These are phyloP conservation scores for Cercospora sp. DNA, from an alignment of 2,329 filamentous ascomycete species.

Conservation along the genomic window DNA sequence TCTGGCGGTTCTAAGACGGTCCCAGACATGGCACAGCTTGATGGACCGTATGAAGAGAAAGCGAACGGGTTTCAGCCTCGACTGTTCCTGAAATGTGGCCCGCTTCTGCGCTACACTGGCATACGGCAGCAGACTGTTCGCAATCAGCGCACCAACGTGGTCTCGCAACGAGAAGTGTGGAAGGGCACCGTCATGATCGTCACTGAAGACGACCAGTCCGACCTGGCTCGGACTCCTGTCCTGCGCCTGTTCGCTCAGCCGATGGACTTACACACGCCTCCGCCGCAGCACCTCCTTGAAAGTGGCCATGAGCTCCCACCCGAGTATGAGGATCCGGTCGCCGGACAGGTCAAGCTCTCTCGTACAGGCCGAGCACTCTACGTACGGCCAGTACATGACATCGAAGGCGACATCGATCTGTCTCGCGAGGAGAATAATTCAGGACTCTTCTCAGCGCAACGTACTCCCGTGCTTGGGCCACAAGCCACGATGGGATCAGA, in stretches of 20 bases:
- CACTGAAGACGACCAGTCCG: conserved; percentile 79
- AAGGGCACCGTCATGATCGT: conserved; percentile 95
- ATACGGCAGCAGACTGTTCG: conserved; percentile 62
- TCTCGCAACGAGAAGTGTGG: conserved; percentile 75
- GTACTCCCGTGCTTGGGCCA: conserved; percentile 37
- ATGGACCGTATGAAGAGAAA: conserved; percentile 65
- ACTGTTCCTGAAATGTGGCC: conserved; percentile 85
- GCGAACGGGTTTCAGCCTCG: conserved; percentile 75
- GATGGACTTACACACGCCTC: conserved; percentile 76
- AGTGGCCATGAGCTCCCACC: conserved; percentile 63
- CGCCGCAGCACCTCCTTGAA: conserved; percentile 68
- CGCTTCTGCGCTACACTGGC: conserved; percentile 85
- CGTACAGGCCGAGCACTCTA: conserved; percentile 83
- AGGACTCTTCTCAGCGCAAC: conserved; percentile 70
- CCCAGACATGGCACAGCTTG: conserved; percentile 54
- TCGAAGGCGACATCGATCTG: conserved; percentile 75
- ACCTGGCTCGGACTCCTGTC: conserved; percentile 74
- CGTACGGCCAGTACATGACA: conserved; percentile 82
- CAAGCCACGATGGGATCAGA: conserved; percentile 30
- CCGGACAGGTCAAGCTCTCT: conserved; percentile 81
- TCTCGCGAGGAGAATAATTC: conserved; percentile 77
- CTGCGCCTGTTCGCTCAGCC: conserved; percentile 85
- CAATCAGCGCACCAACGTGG: conserved; percentile 39
- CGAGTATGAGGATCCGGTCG: conserved; percentile 86
- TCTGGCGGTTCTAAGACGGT: conserved; percentile 33